Percentiles rank a stretch among this genome's conserved stretches.
Conservation (phyloP, 768 basidiomycete species). For the Auriculariales sp. region DNA sequence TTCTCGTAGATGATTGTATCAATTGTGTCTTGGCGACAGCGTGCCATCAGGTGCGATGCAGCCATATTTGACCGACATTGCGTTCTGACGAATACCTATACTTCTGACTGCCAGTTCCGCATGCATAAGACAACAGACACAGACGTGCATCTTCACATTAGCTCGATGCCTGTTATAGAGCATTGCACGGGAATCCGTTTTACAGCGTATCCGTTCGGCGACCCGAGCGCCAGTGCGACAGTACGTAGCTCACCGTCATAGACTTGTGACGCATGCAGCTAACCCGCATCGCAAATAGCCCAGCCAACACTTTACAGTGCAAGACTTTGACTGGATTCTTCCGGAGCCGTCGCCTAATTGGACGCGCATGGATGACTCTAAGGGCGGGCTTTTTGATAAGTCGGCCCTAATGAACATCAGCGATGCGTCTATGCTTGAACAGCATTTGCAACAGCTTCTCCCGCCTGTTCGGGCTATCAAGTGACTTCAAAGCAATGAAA, state of each 20-base stretch:
- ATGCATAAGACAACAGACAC: constrained; percentile 63
- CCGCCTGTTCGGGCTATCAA: no score
- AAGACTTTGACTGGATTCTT: constrained; percentile 78
- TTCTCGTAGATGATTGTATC: constrained; percentile 49
- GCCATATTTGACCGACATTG: not conserved
- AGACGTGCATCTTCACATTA: constrained; percentile 49
- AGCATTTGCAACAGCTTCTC: no score
- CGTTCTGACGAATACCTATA: not conserved
- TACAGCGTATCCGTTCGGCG: constrained; percentile 36
- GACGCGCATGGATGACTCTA: constrained; percentile 18
- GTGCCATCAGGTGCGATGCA: constrained; percentile 58
- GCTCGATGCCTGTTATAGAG: constrained; percentile 72
- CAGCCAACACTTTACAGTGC: constrained; percentile 35
- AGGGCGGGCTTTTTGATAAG: no score
- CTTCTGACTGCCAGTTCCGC: constrained; percentile 43
- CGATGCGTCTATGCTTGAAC: no score
- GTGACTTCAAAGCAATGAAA: no score
- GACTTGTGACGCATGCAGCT: not conserved
- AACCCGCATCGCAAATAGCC: constrained; percentile 10
- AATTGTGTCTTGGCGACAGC: constrained; percentile 53
- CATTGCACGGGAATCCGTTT: constrained; percentile 52
- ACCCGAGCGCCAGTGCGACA: constrained; percentile 5
- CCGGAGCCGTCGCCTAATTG: constrained; percentile 70
- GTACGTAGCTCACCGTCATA: not conserved
- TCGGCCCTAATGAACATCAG: no score